Conservation (phyloP, 148 eudicot genomes). For the Selenicereus undatus region DNA sequence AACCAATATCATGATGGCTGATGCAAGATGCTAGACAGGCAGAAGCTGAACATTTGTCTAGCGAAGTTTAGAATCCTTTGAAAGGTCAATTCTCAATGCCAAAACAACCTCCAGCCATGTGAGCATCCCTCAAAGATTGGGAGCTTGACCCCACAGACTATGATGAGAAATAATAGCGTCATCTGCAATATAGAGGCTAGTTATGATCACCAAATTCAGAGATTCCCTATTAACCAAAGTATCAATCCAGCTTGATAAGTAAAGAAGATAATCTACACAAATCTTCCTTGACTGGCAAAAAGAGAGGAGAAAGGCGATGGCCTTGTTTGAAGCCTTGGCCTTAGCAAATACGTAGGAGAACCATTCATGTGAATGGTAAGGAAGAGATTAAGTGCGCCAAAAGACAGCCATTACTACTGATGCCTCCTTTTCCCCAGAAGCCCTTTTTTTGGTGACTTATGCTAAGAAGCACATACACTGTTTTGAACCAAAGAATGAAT, state of each 20-base stretch:
- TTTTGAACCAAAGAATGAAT: no score
- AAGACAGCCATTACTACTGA: not conserved
- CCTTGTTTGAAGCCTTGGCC: not conserved
- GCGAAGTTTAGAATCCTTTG: no score
- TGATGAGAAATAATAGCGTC: not conserved
- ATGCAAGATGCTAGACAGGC: not conserved
- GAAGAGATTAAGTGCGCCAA: not conserved
- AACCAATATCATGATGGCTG: not conserved
- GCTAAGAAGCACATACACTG: no score
- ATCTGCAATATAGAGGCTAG: not conserved
- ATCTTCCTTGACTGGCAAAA: not conserved
- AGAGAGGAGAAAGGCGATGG: not conserved
- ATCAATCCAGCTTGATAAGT: not conserved
- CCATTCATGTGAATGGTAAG: not conserved
- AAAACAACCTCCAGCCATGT: not conserved
- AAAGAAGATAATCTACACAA: not conserved
- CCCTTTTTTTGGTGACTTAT: not conserved
- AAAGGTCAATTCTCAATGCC: not conserved
- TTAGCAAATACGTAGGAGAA: not conserved
- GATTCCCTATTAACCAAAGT: not conserved
- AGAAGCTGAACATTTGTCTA: not conserved
- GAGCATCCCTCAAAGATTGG: not conserved
- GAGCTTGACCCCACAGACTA: not conserved
- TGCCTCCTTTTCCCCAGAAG: not conserved
- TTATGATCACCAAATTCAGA: not conserved